A percentile compares a stretch with the other conserved stretches of the same genome.
Evolutionary conservation across 2,329 filamentous ascomycete genomes (phyloP).

Genomic region (Mollisia scopiformis): DNA sequence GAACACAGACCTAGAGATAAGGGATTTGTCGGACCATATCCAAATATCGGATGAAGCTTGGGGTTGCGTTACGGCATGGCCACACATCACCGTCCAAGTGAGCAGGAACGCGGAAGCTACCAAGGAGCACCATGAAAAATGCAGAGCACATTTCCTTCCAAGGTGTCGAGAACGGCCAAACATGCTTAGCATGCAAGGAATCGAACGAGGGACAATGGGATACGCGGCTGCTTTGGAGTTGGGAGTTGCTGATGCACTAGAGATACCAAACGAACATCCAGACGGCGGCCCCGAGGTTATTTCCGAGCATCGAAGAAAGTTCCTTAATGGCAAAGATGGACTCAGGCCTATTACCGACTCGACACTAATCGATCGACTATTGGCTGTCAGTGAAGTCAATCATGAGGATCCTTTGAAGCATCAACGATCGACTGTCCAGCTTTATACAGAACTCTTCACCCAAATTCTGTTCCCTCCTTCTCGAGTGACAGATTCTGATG

Average conservation of each 20-base stretch:
- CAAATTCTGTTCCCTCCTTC: slow-evolving; percentile 61
- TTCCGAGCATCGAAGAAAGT: slow-evolving; percentile 27
- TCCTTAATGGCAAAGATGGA: slow-evolving; percentile 39
- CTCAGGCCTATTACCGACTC: slow-evolving; percentile 60
- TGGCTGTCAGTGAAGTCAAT: slow-evolving; percentile 55
- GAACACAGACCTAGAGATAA: slow-evolving; percentile 62
- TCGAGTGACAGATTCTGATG: slow-evolving; percentile 57
- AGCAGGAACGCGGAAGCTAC: slow-evolving; percentile 43
- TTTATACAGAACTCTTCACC: slow-evolving; percentile 65
- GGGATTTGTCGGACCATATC: slow-evolving; percentile 66
- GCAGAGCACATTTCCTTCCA: slow-evolving; percentile 33
- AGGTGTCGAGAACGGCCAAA: slow-evolving; percentile 51
- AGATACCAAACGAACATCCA: slow-evolving; percentile 17
- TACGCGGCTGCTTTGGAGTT: slow-evolving; percentile 71
- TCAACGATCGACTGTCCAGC: slow-evolving; percentile 53
- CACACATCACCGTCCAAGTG: slow-evolving; percentile 58
- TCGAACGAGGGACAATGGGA: slow-evolving; percentile 72
- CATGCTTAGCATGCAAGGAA: slow-evolving; percentile 73
- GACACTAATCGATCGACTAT: slow-evolving; percentile 60
- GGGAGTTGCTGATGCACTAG: slow-evolving; percentile 63
- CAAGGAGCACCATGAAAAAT: slow-evolving; percentile 23
- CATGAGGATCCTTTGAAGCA: slow-evolving; percentile 54
- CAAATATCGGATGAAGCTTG: slow-evolving; percentile 67
- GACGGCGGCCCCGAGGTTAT: slow-evolving; percentile 21
- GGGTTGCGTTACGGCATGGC: slow-evolving; percentile 64